phyloP scores from a whole-genome alignment of 2,329 filamentous ascomycete species.

The Alternaria hordeiaustralica region DNA sequence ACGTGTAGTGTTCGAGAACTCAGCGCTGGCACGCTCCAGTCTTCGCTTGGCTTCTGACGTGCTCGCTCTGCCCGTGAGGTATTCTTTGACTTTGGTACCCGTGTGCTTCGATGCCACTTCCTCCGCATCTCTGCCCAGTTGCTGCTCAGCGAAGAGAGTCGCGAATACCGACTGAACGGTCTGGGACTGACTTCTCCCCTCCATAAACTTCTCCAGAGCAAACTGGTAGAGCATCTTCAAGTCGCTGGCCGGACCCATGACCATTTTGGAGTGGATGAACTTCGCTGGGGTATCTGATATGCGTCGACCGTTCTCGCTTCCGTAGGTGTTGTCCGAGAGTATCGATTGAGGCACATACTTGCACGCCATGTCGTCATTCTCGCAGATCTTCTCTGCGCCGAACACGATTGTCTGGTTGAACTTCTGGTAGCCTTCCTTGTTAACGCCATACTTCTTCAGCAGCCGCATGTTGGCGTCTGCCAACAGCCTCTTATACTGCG shows the following conservation, averaged over 20 bases:
- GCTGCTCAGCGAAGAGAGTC: conserved; percentile 62
- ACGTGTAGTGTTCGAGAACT: conserved; percentile 43
- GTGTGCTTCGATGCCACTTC: conserved; percentile 20
- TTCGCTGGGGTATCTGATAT: conserved; percentile 37
- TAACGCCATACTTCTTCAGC: conserved; percentile 55
- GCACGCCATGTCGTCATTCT: conserved; percentile 59
- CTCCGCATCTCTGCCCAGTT: conserved; percentile 55
- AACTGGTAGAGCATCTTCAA: conserved; percentile 55
- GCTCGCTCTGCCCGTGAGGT: conserved; percentile 33
- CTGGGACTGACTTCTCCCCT: conserved; percentile 35
- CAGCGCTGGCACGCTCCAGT: conserved; percentile 20
- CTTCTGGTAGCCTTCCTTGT: conserved; percentile 26
- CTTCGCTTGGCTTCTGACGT: conserved; percentile 46
- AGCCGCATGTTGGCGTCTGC: conserved; percentile 62
- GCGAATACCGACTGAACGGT: conserved; percentile 56
- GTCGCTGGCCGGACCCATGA: conserved; percentile 60
- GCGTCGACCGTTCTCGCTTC: conserved; percentile 50
- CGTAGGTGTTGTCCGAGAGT: conserved; percentile 58
- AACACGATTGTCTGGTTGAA: conserved; percentile 63
- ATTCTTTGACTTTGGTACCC: conserved; percentile 21
- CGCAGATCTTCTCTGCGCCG: conserved; percentile 62
- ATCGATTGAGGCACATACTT: conserved; percentile 59
- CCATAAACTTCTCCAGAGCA: conserved; percentile 48
- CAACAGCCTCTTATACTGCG: conserved; percentile 65
- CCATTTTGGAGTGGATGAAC: conserved; percentile 57